Conservation (phyloP, 257 asterid species). For the Gentiana dahurica region DNA sequence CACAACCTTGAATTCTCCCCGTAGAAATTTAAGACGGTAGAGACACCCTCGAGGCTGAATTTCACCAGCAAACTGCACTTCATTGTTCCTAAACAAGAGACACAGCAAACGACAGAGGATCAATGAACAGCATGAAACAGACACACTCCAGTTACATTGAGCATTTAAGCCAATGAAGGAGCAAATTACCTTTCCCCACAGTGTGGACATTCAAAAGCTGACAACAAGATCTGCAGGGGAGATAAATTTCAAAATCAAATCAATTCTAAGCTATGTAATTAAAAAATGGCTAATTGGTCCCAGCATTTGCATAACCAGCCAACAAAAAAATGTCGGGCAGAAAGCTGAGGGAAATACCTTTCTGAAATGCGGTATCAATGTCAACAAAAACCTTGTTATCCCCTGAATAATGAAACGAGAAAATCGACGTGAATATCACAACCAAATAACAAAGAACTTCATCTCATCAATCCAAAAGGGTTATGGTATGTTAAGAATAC, state of each 20-base stretch:
- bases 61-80: constrained; percentile 95
- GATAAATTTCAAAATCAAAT: background rate
- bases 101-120: constrained; percentile 8
- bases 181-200: constrained; percentile 79
- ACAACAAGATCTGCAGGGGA: constrained; percentile 57
- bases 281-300: background rate
- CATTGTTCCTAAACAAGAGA: constrained; percentile 54
- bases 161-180: constrained; percentile 10
- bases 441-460: background rate
- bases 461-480: background rate
- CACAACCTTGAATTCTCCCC: constrained; percentile 80
- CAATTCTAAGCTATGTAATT: no score
- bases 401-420: constrained; percentile 47
- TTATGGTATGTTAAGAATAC: background rate
- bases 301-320: background rate
- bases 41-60: constrained; percentile 85
- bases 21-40: constrained; percentile 43
- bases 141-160: background rate
- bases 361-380: constrained; percentile 84
- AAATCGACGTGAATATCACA: constrained; percentile 5
- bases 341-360: constrained; percentile 38
- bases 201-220: constrained; percentile 96
- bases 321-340: background rate
- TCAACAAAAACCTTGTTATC: constrained; percentile 62
- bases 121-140: background rate